Conservation (phyloP, 768 basidiomycete genomes). For the Boletus tomentosulus region DNA sequence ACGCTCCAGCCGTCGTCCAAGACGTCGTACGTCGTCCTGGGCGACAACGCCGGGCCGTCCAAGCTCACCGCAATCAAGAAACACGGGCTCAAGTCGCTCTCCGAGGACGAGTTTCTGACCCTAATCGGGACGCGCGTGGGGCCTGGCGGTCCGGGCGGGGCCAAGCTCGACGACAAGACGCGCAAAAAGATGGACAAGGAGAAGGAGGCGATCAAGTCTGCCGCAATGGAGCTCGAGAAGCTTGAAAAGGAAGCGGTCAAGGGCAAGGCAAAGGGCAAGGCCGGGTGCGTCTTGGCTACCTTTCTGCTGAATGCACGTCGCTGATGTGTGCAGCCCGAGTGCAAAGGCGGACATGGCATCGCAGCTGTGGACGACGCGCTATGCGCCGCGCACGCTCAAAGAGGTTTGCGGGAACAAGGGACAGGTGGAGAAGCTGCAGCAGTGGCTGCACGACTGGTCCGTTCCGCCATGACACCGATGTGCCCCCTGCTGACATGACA, state of each 20-base stretch:
- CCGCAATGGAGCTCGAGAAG: conserved; percentile 75
- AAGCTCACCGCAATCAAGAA: conserved; percentile 88
- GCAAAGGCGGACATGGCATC: conserved; percentile 43
- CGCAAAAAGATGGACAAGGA: conserved; percentile 81
- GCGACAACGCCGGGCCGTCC: conserved; percentile 80
- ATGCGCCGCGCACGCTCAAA: conserved; percentile 82
- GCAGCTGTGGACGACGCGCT: conserved; percentile 94
- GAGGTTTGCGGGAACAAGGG: conserved; percentile 97
- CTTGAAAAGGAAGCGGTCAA: conserved; percentile 52
- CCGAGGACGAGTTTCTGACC: conserved; percentile 83
- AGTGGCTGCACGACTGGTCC: conserved; percentile 88
- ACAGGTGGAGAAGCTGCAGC: conserved; percentile 80
- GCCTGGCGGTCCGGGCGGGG: conserved; percentile 31
- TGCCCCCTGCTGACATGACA: not conserved
- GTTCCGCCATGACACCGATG: conserved; percentile 12
- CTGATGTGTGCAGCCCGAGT: conserved; percentile 13
- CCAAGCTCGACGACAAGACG: conserved; percentile 68
- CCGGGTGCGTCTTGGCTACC: conserved; percentile 13
- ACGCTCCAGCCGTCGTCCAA: conserved; percentile 84
- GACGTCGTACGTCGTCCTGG: conserved; percentile 87
- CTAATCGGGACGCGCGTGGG: conserved; percentile 74
- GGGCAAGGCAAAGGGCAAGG: conserved; percentile 7
- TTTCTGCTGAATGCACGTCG: not conserved
- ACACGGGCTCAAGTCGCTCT: conserved; percentile 67
- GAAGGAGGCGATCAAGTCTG: conserved; percentile 64